Base-by-base conservation (phyloP, 208 protist species). In the Vickermania ingenoplastis region DNA sequence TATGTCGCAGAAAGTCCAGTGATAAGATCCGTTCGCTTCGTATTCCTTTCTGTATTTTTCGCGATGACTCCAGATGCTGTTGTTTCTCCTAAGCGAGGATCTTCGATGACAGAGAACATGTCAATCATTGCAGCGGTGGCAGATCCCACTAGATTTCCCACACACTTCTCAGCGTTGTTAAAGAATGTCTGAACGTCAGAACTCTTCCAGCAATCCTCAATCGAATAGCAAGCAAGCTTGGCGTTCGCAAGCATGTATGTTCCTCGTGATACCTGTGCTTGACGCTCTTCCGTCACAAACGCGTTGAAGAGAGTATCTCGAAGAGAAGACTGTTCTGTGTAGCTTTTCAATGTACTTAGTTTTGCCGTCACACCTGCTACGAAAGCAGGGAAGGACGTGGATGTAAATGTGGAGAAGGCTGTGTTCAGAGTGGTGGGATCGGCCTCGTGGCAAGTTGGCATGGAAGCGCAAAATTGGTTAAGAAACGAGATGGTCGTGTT, bases 81-180 rank as follows among this genome's bases (percentile, higher is more conserved):
- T 21, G 55, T 59, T 27, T 21, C 55, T 14, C 27, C 27, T 45
- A 27, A 21, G 17, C 55, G 7, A n/a, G 55, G 55, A 49, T 59
- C 28, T 45, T 59, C 55, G 28, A 59, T 59, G 7, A 59, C 17
- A 31, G 55, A 59, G 21, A 59, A 59, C n/a, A 59, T 45, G 26
- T 59, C 26, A 49, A 31, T 59, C 22, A 59, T 45, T 45, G 27
- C 28, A 17, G 26, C 28, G 27, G 55, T 31, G 21, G 22, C n/a
- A n/a, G 55, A 21, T 11, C 7, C 4, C 45, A 45, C 22, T 11
- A 59, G 13, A 11, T 49, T 27, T 28, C 25, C 55, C 17, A 45
- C 55, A 21, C 11, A 11, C 21, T 21, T 28, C 27, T 27, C 55
- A 11, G 27, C 26, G 13, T 45, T 24, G 13, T 11, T 45, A 59